Base-by-base conservation (phyloP, 257 asterid genomes). In the Jasminum sambac region DNA sequence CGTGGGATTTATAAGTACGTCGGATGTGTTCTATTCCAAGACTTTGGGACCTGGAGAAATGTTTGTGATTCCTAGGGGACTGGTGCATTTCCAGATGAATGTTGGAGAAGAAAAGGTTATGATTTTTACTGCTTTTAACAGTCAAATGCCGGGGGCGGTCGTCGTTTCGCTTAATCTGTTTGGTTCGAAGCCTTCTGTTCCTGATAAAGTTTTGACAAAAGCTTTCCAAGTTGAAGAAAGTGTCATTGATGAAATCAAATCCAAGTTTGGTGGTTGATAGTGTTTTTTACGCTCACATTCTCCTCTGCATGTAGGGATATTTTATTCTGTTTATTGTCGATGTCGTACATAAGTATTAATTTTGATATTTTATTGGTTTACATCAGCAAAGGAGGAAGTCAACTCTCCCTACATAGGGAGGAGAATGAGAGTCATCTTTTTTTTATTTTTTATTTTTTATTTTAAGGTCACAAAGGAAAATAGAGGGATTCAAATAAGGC, bases 21-120 rank as follows among this genome's bases (percentile, higher is more conserved):
- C 70, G 19, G 77, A 88, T 19, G 73, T 52, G 57, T 75, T 71
- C 0, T 80, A 76, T 70, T 64, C 81, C 19, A 86, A 84, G 42
- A 67, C 62, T 37, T 14, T 90, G 79, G 72, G 66, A 0, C 69
- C 64, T 0, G 95, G 93, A 8, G 71, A 79, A 64, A 79, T 90
- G 87, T 88, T 86, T 36, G 89, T 88, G 72, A 36, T 85, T 16
- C 95, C 92, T 0, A 75, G 67, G 52, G 93, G 95, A 3, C 67
- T 88, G 0, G 70, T 85, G 69, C 93, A 90, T 67, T 88, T 84
- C 19, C 95, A 86, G 69, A 23, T 78, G 84, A 90, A 90, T 59
- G 70, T 83, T 46, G 95, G 95, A 2, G n/a, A 77, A 25, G 83
- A 50, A 11, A 78, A 78, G 60, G 92, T 88, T 5, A 46, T 70